Conservation (phyloP, 768 basidiomycete species). For the Epithele typhae region DNA sequence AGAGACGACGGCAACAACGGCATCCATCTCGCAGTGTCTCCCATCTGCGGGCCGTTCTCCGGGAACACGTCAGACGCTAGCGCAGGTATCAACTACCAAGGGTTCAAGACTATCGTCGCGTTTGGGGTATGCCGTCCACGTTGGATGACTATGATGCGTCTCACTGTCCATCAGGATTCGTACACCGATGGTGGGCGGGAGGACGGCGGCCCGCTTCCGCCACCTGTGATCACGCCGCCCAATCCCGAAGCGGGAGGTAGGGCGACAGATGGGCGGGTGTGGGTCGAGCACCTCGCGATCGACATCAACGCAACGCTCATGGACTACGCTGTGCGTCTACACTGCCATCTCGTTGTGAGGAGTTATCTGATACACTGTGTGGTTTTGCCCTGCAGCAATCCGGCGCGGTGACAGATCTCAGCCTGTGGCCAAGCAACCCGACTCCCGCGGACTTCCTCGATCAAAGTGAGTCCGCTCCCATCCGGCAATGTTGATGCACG, state of each 20-base stretch:
- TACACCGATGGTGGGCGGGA: constrained; percentile 47
- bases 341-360: background rate
- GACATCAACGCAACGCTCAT: constrained; percentile 36
- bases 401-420: constrained; percentile 43
- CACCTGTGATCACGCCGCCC: constrained; percentile 39
- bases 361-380: constrained; percentile 10
- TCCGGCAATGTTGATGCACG: no score
- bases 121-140: constrained; percentile 38
- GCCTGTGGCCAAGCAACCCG: constrained; percentile 49
- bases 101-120: constrained; percentile 44
- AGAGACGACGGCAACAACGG: constrained; percentile 11
- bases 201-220: constrained; percentile 40
- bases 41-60: constrained; percentile 37
- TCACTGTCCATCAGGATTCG: constrained; percentile 31
- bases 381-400: constrained; percentile 27
- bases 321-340: constrained; percentile 42
- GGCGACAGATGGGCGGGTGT: constrained; percentile 45
- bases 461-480: constrained; percentile 34
- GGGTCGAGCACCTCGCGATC: constrained; percentile 45
- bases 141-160: background rate
- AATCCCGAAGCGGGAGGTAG: constrained; percentile 46
- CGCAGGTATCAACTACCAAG: constrained; percentile 36
- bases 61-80: constrained; percentile 44
- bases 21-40: constrained; percentile 43
- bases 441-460: constrained; percentile 43